phyloP scores from a whole-genome alignment of 1,284 basidiomycete species.

The Gomphus sp. region DNA sequence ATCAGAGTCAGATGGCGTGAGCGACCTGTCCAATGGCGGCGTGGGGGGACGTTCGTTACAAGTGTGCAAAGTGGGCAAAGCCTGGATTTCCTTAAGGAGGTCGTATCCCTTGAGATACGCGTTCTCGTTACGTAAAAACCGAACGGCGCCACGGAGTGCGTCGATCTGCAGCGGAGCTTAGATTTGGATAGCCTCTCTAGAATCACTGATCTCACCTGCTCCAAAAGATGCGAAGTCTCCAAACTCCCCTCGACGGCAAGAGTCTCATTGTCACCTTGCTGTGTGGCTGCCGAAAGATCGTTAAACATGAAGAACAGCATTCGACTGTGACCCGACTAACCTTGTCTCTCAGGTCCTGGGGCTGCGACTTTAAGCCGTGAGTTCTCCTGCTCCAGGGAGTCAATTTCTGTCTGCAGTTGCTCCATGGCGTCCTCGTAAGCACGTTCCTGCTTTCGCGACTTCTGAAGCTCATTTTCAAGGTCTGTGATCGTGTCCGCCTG shows the following conservation, averaged over 20 bases:
- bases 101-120: constrained; percentile 86
- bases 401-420: constrained; percentile 83
- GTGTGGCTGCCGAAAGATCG: constrained; percentile 25
- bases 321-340: constrained; percentile 27
- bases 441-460: constrained; percentile 79
- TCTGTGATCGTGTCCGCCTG: constrained; percentile 78
- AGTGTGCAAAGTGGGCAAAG: constrained; percentile 53
- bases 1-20: constrained; percentile 47
- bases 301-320: background rate
- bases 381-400: constrained; percentile 82
- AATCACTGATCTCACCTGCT: constrained; percentile 48
- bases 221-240: constrained; percentile 77
- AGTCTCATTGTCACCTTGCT: constrained; percentile 49
- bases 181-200: background rate
- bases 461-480: constrained; percentile 73
- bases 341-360: constrained; percentile 54
- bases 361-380: constrained; percentile 65
- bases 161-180: constrained; percentile 53
- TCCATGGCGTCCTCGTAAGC: constrained; percentile 91
- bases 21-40: constrained; percentile 54
- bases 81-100: constrained; percentile 71
- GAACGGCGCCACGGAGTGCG: constrained; percentile 80
- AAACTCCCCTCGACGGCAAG: constrained; percentile 65
- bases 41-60: constrained; percentile 35
- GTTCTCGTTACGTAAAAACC: constrained; percentile 88